Base-by-base conservation (phyloP, 805 yeast genomes). In the Kodamaea hsintzibuensis region DNA sequence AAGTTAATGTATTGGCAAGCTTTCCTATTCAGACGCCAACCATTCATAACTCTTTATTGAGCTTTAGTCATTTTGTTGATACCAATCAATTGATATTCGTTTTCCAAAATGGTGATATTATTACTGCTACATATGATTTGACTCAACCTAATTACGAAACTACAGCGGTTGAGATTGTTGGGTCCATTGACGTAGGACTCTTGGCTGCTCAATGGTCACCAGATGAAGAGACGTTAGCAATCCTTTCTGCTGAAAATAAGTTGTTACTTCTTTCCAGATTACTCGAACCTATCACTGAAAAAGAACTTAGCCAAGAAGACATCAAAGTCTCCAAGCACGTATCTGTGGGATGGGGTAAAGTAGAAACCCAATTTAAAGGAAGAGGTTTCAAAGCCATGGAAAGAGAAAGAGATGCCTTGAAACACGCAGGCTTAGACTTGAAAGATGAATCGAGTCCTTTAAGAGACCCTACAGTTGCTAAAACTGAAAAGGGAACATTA, bases 341-440 rank as follows among this genome's bases (percentile, higher is more conserved):
- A 38, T 86, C 93, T 25, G 97, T 95, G 43, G 99, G 99, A 22
- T 95, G 99, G 99, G 99, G 99, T 65, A 89, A 88, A 57, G 86
- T 87, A 60, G 98, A 93, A 68, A 95, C 99, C 0, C 99, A 95
- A 72, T 95, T 95, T 70, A 85, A 88, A 70, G 99, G 99, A 50
- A 86, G 82, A 64, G 99, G 99, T 58, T 95, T 89, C 30, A 86
- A 86, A 62, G 91, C 88, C 7, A 65, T 82, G 56, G 96, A 88
- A 70, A 80, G 93, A 70, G 88, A 81, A 60, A 72, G 74, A 52
- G 67, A 66, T 70, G 81, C 84, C 2, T 69, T 82, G 77, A 85
- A 63, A 67, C 81, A 81, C 63, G 85, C 92, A 1, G 95, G 92
- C 17, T 69, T 86, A 55, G 88, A 83, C 59, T 72, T 85, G 56